These are phyloP conservation scores for Backusella luteola DNA, from an alignment of 192 early-diverging fungal genomes.

Conservation along the genomic window DNA sequence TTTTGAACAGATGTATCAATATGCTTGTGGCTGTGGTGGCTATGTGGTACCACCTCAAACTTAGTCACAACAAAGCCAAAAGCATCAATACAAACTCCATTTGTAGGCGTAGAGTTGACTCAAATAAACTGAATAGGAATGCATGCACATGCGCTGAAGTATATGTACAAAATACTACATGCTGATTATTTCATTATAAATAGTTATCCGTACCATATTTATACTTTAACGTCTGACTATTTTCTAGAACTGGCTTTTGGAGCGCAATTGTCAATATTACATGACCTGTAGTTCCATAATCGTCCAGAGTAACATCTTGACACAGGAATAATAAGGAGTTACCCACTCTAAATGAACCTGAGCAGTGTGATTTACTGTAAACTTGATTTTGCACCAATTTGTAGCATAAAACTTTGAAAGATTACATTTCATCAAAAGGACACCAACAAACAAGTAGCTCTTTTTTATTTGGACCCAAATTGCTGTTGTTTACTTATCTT, in stretches of 20 bases:
- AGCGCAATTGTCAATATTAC: background rate
- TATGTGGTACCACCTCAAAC: background rate
- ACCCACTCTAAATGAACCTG: background rate
- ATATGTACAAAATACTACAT: background rate
- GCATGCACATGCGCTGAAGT: background rate
- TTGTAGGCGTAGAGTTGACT: background rate
- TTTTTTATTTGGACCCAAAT: background rate
- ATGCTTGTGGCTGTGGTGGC: constrained; percentile 2
- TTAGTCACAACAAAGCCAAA: background rate
- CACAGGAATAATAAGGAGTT: background rate
- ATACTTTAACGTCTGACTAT: background rate
- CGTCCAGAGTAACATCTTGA: background rate
- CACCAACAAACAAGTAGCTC: background rate
- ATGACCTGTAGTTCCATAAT: background rate
- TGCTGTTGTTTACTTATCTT: background rate
- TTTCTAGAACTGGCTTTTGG: background rate
- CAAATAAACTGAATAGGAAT: background rate
- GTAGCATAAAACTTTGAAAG: background rate
- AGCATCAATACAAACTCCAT: background rate
- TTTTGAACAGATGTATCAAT: background rate
- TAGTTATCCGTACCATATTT: background rate
- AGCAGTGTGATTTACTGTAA: background rate
- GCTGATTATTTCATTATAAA: background rate
- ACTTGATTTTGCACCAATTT: background rate
- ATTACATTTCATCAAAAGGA: background rate